Evolutionary conservation across 1,284 basidiomycete species (phyloP).

Genomic region (Ceratobasidium papillatum): DNA sequence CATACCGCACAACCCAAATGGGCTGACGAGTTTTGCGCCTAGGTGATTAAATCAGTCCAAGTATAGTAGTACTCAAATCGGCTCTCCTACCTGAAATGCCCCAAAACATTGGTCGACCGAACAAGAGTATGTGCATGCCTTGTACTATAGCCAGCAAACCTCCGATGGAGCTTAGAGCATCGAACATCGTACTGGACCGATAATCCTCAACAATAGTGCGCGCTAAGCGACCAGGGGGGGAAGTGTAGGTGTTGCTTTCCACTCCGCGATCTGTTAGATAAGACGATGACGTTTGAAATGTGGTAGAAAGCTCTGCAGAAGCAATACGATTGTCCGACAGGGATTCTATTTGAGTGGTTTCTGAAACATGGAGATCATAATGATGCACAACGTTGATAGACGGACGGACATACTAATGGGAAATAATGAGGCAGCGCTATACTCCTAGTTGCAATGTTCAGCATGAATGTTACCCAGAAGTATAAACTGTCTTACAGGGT

Average conservation of each 20-base stretch:
- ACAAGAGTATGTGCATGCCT: constrained; percentile 21
- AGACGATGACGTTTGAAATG: neutral
- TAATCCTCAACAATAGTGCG: constrained; percentile 11
- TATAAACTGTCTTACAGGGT: neutral
- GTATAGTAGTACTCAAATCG: neutral
- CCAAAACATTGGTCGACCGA: constrained; percentile 27
- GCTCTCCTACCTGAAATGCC: constrained; percentile 1
- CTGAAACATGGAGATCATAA: neutral
- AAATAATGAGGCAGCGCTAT: constrained; percentile 4
- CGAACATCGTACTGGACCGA: neutral
- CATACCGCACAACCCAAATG: constrained; percentile 26
- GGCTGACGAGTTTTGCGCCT: constrained; percentile 21
- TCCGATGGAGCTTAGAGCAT: constrained; percentile 16
- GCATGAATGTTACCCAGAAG: too few relatives aligned
- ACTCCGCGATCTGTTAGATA: neutral
- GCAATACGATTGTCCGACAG: neutral
- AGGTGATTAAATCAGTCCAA: neutral
- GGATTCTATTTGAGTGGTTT: neutral
- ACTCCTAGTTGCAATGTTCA: neutral
- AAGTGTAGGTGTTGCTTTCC: neutral
- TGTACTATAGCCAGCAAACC: constrained; percentile 16
- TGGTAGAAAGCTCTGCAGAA: neutral
- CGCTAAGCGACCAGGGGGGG: neutral
- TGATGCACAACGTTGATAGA: neutral
- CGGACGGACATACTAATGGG: neutral